Conservation (phyloP, 768 basidiomycete genomes). For the Brasilioporus rufonigricans region DNA sequence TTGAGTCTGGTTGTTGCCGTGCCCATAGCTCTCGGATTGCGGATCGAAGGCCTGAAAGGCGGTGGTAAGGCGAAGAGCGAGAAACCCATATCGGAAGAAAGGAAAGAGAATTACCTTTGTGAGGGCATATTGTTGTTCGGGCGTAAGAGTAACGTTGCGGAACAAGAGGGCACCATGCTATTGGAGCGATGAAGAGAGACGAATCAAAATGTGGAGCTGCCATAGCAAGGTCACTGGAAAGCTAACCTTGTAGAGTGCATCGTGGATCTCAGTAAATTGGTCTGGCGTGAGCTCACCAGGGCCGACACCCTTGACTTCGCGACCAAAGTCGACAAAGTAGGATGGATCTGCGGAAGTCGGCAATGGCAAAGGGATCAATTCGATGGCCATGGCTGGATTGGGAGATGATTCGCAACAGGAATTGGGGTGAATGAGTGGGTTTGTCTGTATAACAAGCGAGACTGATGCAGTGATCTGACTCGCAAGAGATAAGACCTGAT, state of each 20-base stretch:
- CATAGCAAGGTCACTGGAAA: not conserved
- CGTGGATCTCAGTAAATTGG: conserved; percentile 63
- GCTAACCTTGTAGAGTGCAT: conserved; percentile 73
- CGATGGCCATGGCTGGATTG: conserved; percentile 55
- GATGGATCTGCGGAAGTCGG: conserved; percentile 69
- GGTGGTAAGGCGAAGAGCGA: conserved; percentile 1
- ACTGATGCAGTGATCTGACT: not conserved
- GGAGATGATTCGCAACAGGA: not conserved
- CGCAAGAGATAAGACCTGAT: conserved; percentile 4
- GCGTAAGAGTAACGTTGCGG: conserved; percentile 62
- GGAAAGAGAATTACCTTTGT: conserved; percentile 60
- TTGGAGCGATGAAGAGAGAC: not conserved
- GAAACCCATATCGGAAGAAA: not conserved
- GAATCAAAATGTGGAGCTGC: not conserved
- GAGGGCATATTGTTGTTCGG: conserved; percentile 81
- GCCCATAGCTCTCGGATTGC: conserved; percentile 62
- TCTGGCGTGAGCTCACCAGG: conserved; percentile 60
- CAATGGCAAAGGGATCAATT: conserved; percentile 62
- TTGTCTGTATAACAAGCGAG: not conserved
- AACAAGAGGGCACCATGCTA: conserved; percentile 78
- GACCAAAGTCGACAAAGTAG: conserved; percentile 70
- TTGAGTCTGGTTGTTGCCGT: conserved; percentile 86
- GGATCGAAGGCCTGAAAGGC: conserved; percentile 74
- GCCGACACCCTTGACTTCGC: conserved; percentile 71
- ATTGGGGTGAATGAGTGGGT: too few species aligned